Evolutionary conservation across 2,329 filamentous ascomycete genomes (phyloP), one percentile per base, ranked within the genome.

Genomic region (Gliomastix tumulicola): DNA sequence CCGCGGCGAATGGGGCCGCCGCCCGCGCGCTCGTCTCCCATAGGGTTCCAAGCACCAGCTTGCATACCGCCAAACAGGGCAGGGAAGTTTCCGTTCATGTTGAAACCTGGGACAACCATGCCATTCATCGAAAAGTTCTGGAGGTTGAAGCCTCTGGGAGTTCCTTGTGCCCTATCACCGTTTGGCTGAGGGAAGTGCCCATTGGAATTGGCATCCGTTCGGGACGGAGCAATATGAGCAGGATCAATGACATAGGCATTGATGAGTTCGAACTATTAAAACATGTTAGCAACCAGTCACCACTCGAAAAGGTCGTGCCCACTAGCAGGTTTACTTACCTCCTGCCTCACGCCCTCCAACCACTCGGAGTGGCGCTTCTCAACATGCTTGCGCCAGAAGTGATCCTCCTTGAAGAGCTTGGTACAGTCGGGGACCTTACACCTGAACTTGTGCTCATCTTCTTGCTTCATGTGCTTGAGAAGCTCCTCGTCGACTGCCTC

Each of bases 331-430:
- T 27, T 4, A 69, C 80, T 69, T 70, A 94, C 89, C 66, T 96
- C 90, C 55, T 83, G 80, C 57, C 82, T 84, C 45, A 96, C 66
- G 36, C 68, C 75, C 22, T 89, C 82, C 31, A 85, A 74, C 85
- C 89, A 98, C 37, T 97, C 90, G 1, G 76, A 59, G 57, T 98
- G 92, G 40, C 94, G 81, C 66, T 98, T 98, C 63, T 97, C 90
- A 13, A 97, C 82, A 52, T 98, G 92, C 69, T 98, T 98, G 53
- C 81, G 82, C 90, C 94, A 98, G 58, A 98, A 98, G 49, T 90
- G 80, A 30, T 94, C 84, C 40, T 92, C 92, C 60, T 97, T 97
- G 73, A 98, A 98, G 7, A 98, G 69, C 62, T 98, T 98, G 10
- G 84, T 84, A 62, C 92, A 98, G 27, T 96, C 89, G 2, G 90